Percentiles rank a stretch among this genome's conserved stretches.
Evolutionary conservation across 441 rosid genomes (phyloP).

Genomic region (Euphorbia celastroides): DNA sequence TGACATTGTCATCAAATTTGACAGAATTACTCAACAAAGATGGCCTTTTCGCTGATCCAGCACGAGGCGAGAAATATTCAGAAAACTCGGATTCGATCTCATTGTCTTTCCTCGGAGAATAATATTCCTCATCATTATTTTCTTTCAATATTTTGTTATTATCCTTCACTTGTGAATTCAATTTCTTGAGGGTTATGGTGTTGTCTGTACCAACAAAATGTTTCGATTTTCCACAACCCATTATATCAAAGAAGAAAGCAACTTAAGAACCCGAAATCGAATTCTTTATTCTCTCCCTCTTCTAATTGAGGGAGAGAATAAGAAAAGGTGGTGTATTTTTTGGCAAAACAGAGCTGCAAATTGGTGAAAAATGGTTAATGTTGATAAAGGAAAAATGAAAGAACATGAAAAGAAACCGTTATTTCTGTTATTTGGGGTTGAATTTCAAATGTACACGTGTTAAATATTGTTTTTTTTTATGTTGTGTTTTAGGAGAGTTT

Average conservation of each 20-base stretch:
- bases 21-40: conserved; percentile 14
- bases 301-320: too few species aligned
- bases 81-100: conserved; percentile 30
- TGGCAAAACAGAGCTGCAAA: too few species aligned
- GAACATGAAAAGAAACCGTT: too few species aligned
- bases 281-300: too few species aligned
- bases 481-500: too few species aligned
- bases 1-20: conserved; percentile 5
- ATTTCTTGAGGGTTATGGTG: conserved; percentile 36
- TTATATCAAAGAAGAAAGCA: conserved; percentile 17
- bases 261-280: not conserved
- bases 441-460: too few species aligned
- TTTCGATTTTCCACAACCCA: conserved; percentile 79
- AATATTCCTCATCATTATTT: conserved; percentile 12
- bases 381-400: too few species aligned
- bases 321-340: too few species aligned
- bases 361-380: too few species aligned
- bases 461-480: too few species aligned
- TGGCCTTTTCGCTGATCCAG: conserved; percentile 19
- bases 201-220: conserved; percentile 52
- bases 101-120: conserved; percentile 34
- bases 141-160: conserved; percentile 19
- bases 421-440: too few species aligned
- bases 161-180: conserved; percentile 2
- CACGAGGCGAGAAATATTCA: conserved; percentile 26